Base-by-base conservation (phyloP, 768 basidiomycete genomes). In the Lenzites betulinus region DNA sequence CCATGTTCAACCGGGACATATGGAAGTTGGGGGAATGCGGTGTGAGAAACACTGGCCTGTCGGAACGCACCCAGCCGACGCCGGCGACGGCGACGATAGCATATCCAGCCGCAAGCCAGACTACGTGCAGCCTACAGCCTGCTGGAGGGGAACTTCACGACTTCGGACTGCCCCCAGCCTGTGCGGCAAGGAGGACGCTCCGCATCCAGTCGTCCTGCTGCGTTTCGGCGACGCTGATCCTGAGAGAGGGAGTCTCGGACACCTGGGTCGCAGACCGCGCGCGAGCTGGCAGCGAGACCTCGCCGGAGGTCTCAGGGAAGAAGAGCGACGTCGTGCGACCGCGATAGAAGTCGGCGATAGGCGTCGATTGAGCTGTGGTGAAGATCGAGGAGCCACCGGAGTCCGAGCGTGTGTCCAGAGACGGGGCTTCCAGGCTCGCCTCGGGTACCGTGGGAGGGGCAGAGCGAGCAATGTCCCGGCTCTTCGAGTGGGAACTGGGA, bases 161-260 rank as follows among this genome's bases (percentile, higher is more conserved):
- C 43, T 25, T 47, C 13, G 30, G 30, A 36, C 26, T 41, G 41
- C 55, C 30, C 7, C 64, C 51, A 42, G 51, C 58, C 2, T 57
- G 50, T 1, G 66, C 88, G n/a, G 87, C 88, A 72, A 85, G 71
- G 59, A 92, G 70, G 50, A 92, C 90, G 65, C 86, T 88, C 67
- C 80, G 77, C 47, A 87, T 87, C 90, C 91, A 93, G 68, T 90
- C 83, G 50, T 84, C 87, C 59, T 78, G 62, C 78, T 42, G 78
- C 73, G 39, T 75, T 75, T 81, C 80, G 60, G 82, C 67, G 66
- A 66, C 64, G 58, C 65, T 70, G 60, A 74, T 51, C 33, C 75
- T 39, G 48, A 83, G 67, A 20, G 80, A 81, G 39, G 83, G 71
- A 65, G 79, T 81, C 59, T 81, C 80, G 26, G 81, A 80, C 38